phyloP scores from a whole-genome alignment of 305 asterid genomes.

The Fraxinus latifolia region DNA sequence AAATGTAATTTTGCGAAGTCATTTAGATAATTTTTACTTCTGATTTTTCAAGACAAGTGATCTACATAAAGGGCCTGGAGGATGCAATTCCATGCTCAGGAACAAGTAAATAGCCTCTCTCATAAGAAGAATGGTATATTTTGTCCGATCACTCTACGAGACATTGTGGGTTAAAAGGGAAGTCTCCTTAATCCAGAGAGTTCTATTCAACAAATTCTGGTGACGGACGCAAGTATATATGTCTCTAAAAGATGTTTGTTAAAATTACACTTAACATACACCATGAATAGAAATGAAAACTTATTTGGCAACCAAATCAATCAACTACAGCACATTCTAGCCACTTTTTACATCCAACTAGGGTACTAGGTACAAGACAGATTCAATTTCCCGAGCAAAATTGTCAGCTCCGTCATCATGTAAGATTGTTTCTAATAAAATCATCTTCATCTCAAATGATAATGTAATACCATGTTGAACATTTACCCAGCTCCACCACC shows the following conservation, averaged over 20 bases:
- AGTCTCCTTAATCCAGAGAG: neutral
- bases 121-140: neutral
- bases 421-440: neutral
- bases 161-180: neutral
- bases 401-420: neutral
- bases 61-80: neutral
- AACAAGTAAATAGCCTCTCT: neutral
- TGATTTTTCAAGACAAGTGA: neutral
- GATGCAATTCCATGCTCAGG: neutral
- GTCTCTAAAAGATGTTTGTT: neutral
- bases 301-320: neutral
- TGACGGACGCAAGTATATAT: neutral
- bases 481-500: neutral
- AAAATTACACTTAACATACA: neutral
- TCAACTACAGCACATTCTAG: neutral
- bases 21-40: neutral
- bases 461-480: neutral
- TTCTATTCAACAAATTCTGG: neutral
- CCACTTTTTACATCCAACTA: neutral
- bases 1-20: neutral
- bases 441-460: neutral
- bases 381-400: neutral
- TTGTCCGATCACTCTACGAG: neutral
- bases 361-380: neutral
- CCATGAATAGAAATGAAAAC: neutral